Conservation (phyloP, 179 eudicot genomes). For the Vitellaria paradoxa region DNA sequence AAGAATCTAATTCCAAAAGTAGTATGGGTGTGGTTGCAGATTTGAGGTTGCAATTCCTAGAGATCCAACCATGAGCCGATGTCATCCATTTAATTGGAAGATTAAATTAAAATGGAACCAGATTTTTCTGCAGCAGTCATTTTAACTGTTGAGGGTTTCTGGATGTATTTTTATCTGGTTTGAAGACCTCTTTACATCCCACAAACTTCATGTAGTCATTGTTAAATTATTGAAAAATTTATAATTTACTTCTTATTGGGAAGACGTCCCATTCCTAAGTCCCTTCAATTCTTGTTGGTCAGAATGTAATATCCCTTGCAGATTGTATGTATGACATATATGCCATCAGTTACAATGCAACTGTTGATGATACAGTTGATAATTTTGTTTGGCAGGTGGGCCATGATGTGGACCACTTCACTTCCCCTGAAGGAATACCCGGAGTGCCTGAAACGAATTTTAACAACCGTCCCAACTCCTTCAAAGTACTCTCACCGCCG, state of each 20-base stretch:
- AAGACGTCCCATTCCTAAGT: not conserved
- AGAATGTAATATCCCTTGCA: not conserved
- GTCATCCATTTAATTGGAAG: not conserved
- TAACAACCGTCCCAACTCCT: constrained; percentile 97
- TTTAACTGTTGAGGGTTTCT: not conserved
- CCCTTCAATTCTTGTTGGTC: not conserved
- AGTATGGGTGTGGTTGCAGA: not conserved
- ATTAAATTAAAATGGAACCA: too few relatives aligned
- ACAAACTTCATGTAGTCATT: not conserved
- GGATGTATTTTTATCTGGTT: not conserved
- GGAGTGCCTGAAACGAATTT: constrained; percentile 96
- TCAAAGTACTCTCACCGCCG: constrained; percentile 85
- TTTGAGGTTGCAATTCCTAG: not conserved
- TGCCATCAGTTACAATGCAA: not conserved
- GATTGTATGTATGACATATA: not conserved
- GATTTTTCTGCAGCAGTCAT: too few relatives aligned
- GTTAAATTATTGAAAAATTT: not conserved
- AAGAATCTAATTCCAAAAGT: not conserved
- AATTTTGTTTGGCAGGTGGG: constrained; percentile 56
- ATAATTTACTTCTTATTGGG: not conserved
- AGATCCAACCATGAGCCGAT: not conserved
- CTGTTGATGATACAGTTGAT: not conserved
- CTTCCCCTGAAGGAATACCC: constrained; percentile 91
- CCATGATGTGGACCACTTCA: constrained; percentile 90
- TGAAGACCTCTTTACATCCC: not conserved